phyloP scores from a whole-genome alignment of 495 filamentous ascomycete species.

The Chaetomium tenue region DNA sequence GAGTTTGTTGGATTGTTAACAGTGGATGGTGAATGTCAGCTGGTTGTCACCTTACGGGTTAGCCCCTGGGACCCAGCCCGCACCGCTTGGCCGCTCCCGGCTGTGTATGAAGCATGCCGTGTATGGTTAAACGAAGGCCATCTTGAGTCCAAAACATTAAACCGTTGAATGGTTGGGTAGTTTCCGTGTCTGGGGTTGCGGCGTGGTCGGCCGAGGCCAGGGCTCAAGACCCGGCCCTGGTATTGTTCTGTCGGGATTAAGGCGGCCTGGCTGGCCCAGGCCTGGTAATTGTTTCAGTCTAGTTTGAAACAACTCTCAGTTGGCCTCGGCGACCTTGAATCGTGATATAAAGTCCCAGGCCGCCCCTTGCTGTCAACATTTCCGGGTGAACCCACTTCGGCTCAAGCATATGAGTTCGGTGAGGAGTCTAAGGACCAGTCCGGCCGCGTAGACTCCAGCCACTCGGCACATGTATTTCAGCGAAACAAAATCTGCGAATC shows the following conservation, averaged over 20 bases:
- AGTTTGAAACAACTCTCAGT: background rate
- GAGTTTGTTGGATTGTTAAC: background rate
- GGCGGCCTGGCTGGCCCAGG: background rate
- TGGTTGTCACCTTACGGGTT: background rate
- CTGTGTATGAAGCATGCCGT: background rate
- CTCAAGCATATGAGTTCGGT: too few species aligned
- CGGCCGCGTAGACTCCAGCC: too few species aligned
- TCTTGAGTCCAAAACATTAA: background rate
- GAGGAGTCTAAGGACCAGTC: too few species aligned
- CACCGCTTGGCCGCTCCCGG: too few species aligned
- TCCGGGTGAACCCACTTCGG: too few species aligned
- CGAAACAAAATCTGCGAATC: too few species aligned
- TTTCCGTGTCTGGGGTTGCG: background rate
- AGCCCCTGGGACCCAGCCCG: too few species aligned
- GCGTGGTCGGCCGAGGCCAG: background rate
- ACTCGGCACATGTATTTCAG: too few species aligned
- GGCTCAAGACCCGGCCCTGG: background rate
- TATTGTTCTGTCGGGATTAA: background rate
- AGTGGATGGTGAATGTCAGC: background rate
- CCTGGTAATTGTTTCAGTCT: background rate
- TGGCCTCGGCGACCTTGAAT: background rate
- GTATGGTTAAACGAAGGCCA: background rate
- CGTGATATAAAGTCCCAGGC: background rate
- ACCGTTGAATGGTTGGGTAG: background rate
- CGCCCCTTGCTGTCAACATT: background rate